Conservation (phyloP, 2,329 filamentous ascomycete species). For the Epichloe coenophiala region DNA sequence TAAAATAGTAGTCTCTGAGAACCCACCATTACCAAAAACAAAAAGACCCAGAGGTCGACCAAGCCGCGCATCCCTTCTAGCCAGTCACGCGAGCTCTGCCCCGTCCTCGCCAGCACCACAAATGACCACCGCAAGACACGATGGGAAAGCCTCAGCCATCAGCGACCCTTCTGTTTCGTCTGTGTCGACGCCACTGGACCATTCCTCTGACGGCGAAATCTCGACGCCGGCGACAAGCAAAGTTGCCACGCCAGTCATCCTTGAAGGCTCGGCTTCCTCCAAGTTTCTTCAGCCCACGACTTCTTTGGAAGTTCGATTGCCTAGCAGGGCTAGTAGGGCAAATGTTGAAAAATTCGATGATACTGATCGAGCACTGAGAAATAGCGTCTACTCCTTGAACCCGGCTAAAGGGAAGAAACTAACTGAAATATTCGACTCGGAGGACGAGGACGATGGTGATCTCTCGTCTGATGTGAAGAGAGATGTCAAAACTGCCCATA, state of each 20-base stretch:
- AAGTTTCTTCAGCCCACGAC: neutral
- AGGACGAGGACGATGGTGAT: slow-evolving; percentile 22
- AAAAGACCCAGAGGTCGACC: slow-evolving; percentile 15
- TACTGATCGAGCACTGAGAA: slow-evolving; percentile 17
- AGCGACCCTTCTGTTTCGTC: slow-evolving; percentile 20
- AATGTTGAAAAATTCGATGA: slow-evolving; percentile 10
- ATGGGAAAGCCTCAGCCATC: slow-evolving; percentile 7
- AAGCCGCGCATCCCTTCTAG: slow-evolving; percentile 7
- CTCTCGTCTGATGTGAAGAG: slow-evolving; percentile 11
- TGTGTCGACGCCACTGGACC: slow-evolving; percentile 16
- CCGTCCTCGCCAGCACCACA: slow-evolving; percentile 4
- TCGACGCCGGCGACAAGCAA: slow-evolving; percentile 26
- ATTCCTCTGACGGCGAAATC: slow-evolving; percentile 18
- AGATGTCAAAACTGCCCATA: slow-evolving; percentile 20
- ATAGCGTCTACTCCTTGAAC: slow-evolving; percentile 35
- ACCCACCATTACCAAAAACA: neutral
- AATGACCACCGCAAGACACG: neutral
- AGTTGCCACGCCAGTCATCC: slow-evolving; percentile 20
- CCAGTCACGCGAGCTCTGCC: slow-evolving; percentile 7
- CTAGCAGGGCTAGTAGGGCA: slow-evolving; percentile 11
- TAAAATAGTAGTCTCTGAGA: neutral
- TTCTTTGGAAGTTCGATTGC: slow-evolving; percentile 18
- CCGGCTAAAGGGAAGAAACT: slow-evolving; percentile 30
- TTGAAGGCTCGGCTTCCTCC: slow-evolving; percentile 6
- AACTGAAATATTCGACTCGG: slow-evolving; percentile 26